phyloP scores from a whole-genome alignment of 257 asterid species.

The Salvia hispanica region DNA sequence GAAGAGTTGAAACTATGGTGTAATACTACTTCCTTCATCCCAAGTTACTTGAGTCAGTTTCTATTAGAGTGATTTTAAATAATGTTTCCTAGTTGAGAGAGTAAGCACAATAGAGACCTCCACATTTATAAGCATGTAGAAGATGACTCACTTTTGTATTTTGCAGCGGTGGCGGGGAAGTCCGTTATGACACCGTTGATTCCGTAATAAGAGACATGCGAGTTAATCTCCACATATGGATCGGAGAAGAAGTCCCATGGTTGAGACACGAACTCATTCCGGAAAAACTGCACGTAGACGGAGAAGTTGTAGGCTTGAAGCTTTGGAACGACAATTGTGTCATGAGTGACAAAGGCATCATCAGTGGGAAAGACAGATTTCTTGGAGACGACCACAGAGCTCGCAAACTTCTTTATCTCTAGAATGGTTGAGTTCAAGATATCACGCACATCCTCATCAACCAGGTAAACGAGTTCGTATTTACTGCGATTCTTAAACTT shows the following conservation, averaged over 20 bases:
- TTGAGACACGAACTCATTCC: conserved; percentile 79
- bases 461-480: conserved; percentile 70
- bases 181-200: conserved; percentile 63
- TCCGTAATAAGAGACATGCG: conserved; percentile 26
- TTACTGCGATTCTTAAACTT: conserved; percentile 45
- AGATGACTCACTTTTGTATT: conserved; percentile 70
- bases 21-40: no score
- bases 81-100: not conserved
- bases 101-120: not conserved
- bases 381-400: conserved; percentile 63
- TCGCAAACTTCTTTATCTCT: conserved; percentile 63
- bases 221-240: conserved; percentile 67
- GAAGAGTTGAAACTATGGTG: no score
- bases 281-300: conserved; percentile 61
- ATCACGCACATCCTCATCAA: conserved; percentile 55
- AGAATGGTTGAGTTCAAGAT: conserved; percentile 59
- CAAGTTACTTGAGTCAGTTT: no score
- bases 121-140: not conserved
- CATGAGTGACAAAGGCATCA: conserved; percentile 31
- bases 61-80: no score
- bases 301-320: conserved; percentile 53
- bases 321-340: conserved; percentile 55
- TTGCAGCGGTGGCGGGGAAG: conserved; percentile 74
- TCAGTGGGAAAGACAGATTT: conserved; percentile 52
- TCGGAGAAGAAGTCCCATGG: conserved; percentile 90